These are phyloP conservation scores for Ilyonectria destructans DNA, from an alignment of 2,329 filamentous ascomycete species.

Conservation along the genomic window DNA sequence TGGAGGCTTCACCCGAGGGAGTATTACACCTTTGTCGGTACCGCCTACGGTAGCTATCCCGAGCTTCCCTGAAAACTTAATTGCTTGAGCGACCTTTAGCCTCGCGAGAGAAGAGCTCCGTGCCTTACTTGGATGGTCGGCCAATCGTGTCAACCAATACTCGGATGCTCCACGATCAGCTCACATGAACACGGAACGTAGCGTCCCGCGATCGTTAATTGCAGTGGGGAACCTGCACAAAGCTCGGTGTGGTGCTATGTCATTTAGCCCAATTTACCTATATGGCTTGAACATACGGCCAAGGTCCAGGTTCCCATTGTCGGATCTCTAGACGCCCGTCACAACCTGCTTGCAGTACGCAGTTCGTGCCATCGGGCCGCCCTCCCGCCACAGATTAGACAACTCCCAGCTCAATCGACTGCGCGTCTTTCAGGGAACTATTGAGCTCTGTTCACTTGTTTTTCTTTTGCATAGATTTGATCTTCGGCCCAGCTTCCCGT, in stretches of 20 bases:
- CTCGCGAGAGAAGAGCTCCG: background rate
- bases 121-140: background rate
- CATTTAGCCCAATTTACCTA: background rate
- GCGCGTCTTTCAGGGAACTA: background rate
- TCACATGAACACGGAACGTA: slow-evolving; percentile 6
- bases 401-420: background rate
- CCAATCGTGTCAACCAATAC: background rate
- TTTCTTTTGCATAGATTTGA: background rate
- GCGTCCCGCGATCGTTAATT: slow-evolving; percentile 3
- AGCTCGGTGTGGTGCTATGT: background rate
- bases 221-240: slow-evolving; percentile 3
- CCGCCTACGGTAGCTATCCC: slow-evolving; percentile 2
- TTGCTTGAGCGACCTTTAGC: background rate
- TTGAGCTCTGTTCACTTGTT: background rate
- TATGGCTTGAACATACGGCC: background rate
- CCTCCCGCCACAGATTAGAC: background rate
- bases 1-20: too few relatives aligned
- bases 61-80: background rate
- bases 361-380: slow-evolving; percentile 4
- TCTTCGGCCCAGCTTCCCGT: slow-evolving; percentile 4
- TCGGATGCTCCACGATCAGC: background rate
- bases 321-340: background rate
- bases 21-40: background rate
- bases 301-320: slow-evolving; percentile 3
- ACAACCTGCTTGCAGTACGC: background rate